Conservation (phyloP, 345 rosid species). For the Euphorbia tirucalli region DNA sequence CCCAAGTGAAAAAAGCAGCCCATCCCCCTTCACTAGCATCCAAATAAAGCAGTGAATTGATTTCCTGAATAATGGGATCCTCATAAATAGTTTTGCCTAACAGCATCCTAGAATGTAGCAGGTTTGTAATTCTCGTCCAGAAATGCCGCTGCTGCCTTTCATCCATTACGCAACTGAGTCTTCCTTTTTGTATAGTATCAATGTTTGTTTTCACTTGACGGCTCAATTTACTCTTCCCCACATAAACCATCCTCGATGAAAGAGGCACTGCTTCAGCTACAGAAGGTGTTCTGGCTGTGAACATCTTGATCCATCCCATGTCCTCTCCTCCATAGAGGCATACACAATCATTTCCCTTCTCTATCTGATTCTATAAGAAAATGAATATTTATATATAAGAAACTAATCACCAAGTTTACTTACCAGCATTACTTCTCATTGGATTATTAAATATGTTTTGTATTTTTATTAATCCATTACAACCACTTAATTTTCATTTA, state of each 20-base stretch:
- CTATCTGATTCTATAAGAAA: constrained; percentile 1
- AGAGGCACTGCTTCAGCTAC: background rate
- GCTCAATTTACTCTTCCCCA: constrained; percentile 4
- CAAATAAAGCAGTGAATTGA: constrained; percentile 2
- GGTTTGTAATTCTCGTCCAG: background rate
- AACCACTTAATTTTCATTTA: too few relatives aligned
- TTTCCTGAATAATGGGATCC: constrained; percentile 9
- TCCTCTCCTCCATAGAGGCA: constrained; percentile 24
- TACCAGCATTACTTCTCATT: too few relatives aligned
- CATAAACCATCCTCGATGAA: constrained; percentile 6
- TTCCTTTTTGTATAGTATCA: background rate
- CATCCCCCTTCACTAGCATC: constrained; percentile 2
- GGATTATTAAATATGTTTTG: too few relatives aligned
- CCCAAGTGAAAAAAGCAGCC: constrained; percentile 4
- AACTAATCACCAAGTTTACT: too few relatives aligned
- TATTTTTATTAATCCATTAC: too few relatives aligned
- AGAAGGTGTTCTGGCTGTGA: constrained; percentile 4
- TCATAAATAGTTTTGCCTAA: constrained; percentile 8
- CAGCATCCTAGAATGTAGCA: constrained; percentile 8
- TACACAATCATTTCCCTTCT: constrained; percentile 2
- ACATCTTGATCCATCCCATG: constrained; percentile 18
- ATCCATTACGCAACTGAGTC: background rate
- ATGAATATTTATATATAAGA: background rate
- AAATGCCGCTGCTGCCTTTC: background rate
- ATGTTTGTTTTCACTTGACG: background rate